Evolutionary conservation across 2,329 filamentous ascomycete genomes (phyloP).

Genomic region (Daldinia sp.): DNA sequence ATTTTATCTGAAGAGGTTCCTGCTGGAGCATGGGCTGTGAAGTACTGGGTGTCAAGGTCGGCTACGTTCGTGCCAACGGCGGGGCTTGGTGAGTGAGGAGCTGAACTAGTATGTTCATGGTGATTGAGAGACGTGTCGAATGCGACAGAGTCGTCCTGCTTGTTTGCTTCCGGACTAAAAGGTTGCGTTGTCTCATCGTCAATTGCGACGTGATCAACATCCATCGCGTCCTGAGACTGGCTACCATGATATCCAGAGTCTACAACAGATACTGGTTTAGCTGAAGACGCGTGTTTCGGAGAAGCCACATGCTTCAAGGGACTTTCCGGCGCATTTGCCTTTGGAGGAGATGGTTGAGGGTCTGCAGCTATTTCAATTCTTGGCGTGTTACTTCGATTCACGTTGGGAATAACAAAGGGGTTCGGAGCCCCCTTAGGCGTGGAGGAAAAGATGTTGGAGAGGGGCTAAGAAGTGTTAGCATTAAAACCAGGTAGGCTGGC

Average conservation of each 20-base stretch:
- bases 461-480: constrained; percentile 59
- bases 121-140: constrained; percentile 40
- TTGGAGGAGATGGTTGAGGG: constrained; percentile 49
- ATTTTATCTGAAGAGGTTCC: constrained; percentile 38
- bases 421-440: constrained; percentile 67
- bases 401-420: constrained; percentile 64
- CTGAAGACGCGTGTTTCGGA: constrained; percentile 46
- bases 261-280: constrained; percentile 54
- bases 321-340: constrained; percentile 53
- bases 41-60: constrained; percentile 48
- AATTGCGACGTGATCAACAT: constrained; percentile 48
- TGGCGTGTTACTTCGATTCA: constrained; percentile 64
- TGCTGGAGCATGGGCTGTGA: constrained; percentile 45
- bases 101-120: constrained; percentile 38
- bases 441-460: constrained; percentile 70
- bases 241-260: constrained; percentile 82
- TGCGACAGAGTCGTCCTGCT: constrained; percentile 41
- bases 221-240: constrained; percentile 67
- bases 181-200: constrained; percentile 44
- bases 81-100: constrained; percentile 41
- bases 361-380: constrained; percentile 72
- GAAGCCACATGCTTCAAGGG: constrained; percentile 53
- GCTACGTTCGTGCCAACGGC: constrained; percentile 38
- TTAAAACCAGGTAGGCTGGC: constrained; percentile 11
- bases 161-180: constrained; percentile 41